Base-by-base conservation (phyloP, 306 rosid genomes). In the Fagus crenata region DNA sequence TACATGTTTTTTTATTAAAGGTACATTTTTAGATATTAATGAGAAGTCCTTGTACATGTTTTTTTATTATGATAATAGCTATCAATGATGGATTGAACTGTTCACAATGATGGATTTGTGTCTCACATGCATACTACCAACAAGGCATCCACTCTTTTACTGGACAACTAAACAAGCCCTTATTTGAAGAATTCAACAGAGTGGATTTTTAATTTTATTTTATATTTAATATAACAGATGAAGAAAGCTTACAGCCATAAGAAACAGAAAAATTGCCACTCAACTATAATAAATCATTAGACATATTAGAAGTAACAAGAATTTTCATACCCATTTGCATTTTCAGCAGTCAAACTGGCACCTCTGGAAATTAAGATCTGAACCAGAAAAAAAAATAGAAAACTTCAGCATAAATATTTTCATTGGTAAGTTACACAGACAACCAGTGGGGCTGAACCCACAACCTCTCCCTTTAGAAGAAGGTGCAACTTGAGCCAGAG, bases 291-390 rank as follows among this genome's bases (percentile, higher is more conserved):
- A 75, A 49, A 41, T 71, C 71, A 41, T 53, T 28, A 69, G 63
- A 72, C 37, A 78, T 32, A 61, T 69, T 56, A 78, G 81, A 71
- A 61, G 70, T 59, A 49, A 77, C 67, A 81, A 77, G 70, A 8
- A 75, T 53, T 12, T 37, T 58, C 86, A 67, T 92, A 95, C 99
- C 99, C 92, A 75, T 92, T 92, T 28, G 82, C 96, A 85, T 95
- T 95, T 84, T 88, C 88, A 75, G 90, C 90, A 76, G 73, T 81
- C 84, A 95, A 76, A 84, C 85, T 87, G 74, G 99, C 90, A 75
- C 99, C 97, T 77, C 87, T 82, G 83, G 92, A 87, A 55, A 95
- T 87, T 88, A 95, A 80, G 73, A 95, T 84, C 99, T 95, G 93
- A 84, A 81, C 72, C 80, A 77, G 28, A 85, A 75, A 68, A 68